Evolutionary conservation across 2,329 filamentous ascomycete species (phyloP).

Genomic region (Lasiodiplodia sp.): DNA sequence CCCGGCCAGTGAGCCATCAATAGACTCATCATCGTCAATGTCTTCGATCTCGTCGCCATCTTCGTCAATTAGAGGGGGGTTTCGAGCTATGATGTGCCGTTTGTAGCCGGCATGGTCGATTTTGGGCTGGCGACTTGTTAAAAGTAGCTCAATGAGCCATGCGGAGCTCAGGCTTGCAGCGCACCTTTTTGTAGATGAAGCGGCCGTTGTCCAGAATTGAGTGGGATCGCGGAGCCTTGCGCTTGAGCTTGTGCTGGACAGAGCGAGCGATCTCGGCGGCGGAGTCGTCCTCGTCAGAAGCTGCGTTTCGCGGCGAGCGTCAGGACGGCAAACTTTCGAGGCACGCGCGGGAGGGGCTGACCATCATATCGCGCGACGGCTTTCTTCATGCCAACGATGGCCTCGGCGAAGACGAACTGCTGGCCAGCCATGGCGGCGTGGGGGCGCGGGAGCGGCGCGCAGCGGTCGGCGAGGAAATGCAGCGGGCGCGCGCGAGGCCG

Average conservation of each 20-base stretch:
- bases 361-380: conserved; percentile 29
- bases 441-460: conserved; percentile 16
- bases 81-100: conserved; percentile 76
- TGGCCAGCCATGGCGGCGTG: conserved; percentile 45
- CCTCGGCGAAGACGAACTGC: conserved; percentile 50
- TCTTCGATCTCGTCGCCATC: conserved; percentile 80
- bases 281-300: conserved; percentile 77
- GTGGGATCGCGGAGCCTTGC: conserved; percentile 59
- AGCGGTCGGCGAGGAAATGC: neutral
- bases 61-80: conserved; percentile 75
- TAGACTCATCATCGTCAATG: conserved; percentile 70
- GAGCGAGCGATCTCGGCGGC: conserved; percentile 73
- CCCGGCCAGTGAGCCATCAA: conserved; percentile 61
- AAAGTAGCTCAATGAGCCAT: neutral
- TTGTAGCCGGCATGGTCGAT: conserved; percentile 77
- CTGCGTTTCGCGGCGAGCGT: conserved; percentile 42
- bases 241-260: conserved; percentile 74
- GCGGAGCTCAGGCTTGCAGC: conserved; percentile 35
- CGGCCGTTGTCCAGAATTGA: conserved; percentile 55
- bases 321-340: conserved; percentile 10
- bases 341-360: conserved; percentile 18
- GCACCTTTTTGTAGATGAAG: conserved; percentile 75
- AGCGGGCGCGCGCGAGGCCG: neutral
- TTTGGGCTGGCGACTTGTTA: conserved; percentile 56
- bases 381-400: conserved; percentile 51